Base-by-base conservation (phyloP, 352 stramenopile genomes). In the Phytophthora lateralis region DNA sequence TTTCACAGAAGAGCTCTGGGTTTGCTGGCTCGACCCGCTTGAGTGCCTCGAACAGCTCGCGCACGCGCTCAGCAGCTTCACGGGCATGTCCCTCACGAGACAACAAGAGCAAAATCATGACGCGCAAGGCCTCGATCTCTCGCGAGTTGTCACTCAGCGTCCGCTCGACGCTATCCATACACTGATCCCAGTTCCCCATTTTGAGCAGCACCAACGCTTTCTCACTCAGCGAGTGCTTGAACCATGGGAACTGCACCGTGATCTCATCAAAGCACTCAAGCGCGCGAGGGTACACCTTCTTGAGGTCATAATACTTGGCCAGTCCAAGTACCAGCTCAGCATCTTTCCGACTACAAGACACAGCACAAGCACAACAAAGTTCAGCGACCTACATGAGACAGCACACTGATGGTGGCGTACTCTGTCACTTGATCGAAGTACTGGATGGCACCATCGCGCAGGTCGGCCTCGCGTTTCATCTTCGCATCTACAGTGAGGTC, bases 111-210 rank as follows among this genome's bases (percentile, higher is more conserved):
- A 93, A 51, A 35, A 90, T 75, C 51, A 80, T 69, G 32, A 93
- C 76, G 6, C 80, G 82, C 20, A 94, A 49, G 2, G 85, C 84
- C 37, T 92, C 85, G 26, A 96, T 78, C 46, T 94, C 87, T 3
- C 65, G 72, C 21, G 79, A 26, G 45, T 93, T 90, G 30, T 90
- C 76, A 12, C 60, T 67, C 14, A 96, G 59, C 8, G 83, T 82
- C 7, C 86, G 77, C 61, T 93, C 85, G 20, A 89, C 76, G 32
- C 76, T 87, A 63, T 95, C 88, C 52, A 92, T 69, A 37, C 84
- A 91, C 59, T 92, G 78, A 42, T 96, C 88, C 88, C 88, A 96
- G 18, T 80, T 88, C 44, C 82, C 77, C 82, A 93, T 93, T 46
- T 93, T 91, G 32, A 95, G 69, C 53, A 95, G 42, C 4, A 95